Base-by-base conservation (phyloP, 1,284 basidiomycete genomes). In the Ceratobasidium sp. region DNA sequence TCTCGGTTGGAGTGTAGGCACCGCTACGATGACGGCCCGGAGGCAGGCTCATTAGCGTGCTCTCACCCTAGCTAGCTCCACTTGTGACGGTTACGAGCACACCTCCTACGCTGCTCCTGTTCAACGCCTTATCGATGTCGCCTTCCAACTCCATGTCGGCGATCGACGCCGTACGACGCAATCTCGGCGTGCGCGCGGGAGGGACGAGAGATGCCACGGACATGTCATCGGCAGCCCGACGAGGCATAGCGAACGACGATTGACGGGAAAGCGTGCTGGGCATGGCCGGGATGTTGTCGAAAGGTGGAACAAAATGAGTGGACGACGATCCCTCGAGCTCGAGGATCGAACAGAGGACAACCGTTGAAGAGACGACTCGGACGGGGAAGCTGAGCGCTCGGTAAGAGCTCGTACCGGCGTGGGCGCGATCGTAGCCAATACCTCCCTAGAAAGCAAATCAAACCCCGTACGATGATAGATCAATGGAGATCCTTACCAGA, bases 271-370 rank as follows among this genome's bases (percentile, higher is more conserved):
- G 80, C 65, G 84, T 78, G 72, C 90, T 89, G 0, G 88, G 86
- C 14, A 92, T 84, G 45, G 91, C 90, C 0, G 88, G 88, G 32
- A 92, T 84, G 3, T 84, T 83, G 62, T 86, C 84, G 23, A 91
- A 78, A 0, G 91, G 89, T 0, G 91, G 89, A 0, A 92, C 85
- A 76, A 90, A 92, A 36, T 89, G 85, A 0, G 90, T 91, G 2
- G 88, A 89, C 1, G 87, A 84, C 6, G 89, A 92, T 90, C 0
- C 90, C 92, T 34, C 87, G 82, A 74, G 26, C 60, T 65, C 26
- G 93, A 88, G 0, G 91, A 92, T 0, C 88, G 90, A 0, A 85
- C 85, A 5, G 91, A 91, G 0, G 91, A 93, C 10, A 85, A 84
- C 1, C 88, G 83, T 53, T 80, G 80, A 2, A 72, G 48, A 28